These are phyloP conservation scores for Stachybotrys echinatus DNA, from an alignment of 2,329 filamentous ascomycete species.

Conservation along the genomic window DNA sequence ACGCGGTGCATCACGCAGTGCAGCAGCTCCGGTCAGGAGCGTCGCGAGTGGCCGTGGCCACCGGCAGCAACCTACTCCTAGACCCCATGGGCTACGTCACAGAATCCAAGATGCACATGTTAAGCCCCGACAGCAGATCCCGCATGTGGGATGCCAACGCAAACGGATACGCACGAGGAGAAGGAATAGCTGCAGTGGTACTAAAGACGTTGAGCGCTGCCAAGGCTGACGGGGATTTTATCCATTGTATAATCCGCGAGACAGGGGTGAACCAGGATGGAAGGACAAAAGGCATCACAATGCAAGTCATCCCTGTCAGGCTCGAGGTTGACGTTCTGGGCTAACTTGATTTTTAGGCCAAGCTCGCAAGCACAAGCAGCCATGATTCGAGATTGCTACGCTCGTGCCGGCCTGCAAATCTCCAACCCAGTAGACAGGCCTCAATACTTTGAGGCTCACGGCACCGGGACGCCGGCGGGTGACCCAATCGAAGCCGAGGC, in stretches of 20 bases:
- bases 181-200: conserved; percentile 35
- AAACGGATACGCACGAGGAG: conserved; percentile 40
- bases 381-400: conserved; percentile 32
- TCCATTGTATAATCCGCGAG: conserved; percentile 27
- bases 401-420: conserved; percentile 28
- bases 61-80: conserved; percentile 12
- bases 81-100: conserved; percentile 9
- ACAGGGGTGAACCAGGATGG: conserved; percentile 34
- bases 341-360: conserved; percentile 25
- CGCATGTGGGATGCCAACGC: conserved; percentile 24
- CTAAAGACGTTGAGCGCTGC: conserved; percentile 35
- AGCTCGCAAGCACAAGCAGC: conserved; percentile 34
- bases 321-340: neutral
- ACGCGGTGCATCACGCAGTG: conserved; percentile 31
- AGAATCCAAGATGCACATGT: conserved; percentile 5
- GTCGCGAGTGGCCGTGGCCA: conserved; percentile 10
- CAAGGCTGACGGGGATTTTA: conserved; percentile 27
- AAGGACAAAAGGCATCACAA: conserved; percentile 33
- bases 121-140: conserved; percentile 16
- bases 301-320: neutral
- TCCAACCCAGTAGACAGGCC: conserved; percentile 19
- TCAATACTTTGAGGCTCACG: conserved; percentile 40
- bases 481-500: conserved; percentile 38
- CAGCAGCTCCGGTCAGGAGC: conserved; percentile 26
- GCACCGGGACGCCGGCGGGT: conserved; percentile 34